These are phyloP conservation scores for Acanthamoeba quina DNA, from an alignment of 208 protist species.

Conservation along the genomic window DNA sequence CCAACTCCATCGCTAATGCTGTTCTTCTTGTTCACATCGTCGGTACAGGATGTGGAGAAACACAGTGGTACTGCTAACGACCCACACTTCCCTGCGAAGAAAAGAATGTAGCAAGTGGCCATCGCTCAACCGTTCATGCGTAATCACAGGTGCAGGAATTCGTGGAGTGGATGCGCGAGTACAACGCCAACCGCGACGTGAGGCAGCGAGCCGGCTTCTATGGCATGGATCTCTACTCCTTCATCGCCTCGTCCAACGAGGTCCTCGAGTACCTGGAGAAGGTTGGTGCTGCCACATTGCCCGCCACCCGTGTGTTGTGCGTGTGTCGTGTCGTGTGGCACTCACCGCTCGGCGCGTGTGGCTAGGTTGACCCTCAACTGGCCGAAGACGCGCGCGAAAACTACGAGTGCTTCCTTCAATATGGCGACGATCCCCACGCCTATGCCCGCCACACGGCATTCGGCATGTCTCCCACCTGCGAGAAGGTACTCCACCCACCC, in stretches of 20 bases:
- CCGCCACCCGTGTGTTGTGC: too few relatives aligned
- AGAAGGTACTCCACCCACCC: background rate
- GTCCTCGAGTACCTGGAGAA: conserved; percentile 77
- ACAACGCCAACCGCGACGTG: conserved; percentile 23
- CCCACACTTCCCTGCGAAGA: background rate
- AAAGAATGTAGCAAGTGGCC: background rate
- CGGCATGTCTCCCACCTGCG: conserved; percentile 52
- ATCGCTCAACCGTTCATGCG: background rate
- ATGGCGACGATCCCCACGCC: conserved; percentile 63
- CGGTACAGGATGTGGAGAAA: conserved; percentile 44
- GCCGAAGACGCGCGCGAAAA: conserved; percentile 2
- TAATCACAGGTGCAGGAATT: conserved; percentile 37
- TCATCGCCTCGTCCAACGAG: conserved; percentile 41
- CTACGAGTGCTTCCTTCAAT: conserved; percentile 57
- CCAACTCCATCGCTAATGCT: background rate
- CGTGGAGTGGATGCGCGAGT: conserved; percentile 71
- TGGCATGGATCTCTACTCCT: conserved; percentile 77
- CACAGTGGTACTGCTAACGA: background rate
- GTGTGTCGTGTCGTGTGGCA: background rate
- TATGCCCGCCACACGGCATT: conserved; percentile 40
- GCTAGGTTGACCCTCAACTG: background rate
- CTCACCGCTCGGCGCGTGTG: background rate
- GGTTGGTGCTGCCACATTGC: background rate
- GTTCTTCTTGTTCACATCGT: background rate
- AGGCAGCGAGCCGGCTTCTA: conserved; percentile 65